Evolutionary conservation across 352 stramenopile species (phyloP).

Genomic region (Globisporangium echinulatum): DNA sequence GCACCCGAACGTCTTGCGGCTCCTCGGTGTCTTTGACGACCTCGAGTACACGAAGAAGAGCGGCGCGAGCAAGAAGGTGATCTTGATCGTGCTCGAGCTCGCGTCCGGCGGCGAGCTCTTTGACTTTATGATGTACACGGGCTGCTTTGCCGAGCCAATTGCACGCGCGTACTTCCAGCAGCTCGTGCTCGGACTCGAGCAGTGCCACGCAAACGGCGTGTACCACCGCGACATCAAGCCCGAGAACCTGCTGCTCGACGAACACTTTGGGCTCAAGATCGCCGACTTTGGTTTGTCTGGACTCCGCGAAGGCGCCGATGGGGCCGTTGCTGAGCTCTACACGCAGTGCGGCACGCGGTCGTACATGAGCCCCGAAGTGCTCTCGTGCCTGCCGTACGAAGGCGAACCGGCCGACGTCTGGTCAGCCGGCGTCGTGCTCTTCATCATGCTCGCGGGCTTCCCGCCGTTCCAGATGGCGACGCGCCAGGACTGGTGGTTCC

Average conservation of each 20-base stretch:
- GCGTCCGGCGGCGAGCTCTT: conserved; percentile 85
- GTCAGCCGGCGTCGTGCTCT: conserved; percentile 90
- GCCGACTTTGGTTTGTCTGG: conserved; percentile 95
- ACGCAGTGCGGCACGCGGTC: conserved; percentile 88
- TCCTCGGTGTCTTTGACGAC: conserved; percentile 72
- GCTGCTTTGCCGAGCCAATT: conserved; percentile 81
- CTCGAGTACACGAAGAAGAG: conserved; percentile 72
- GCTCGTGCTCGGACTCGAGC: conserved; percentile 71
- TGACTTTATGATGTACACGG: conserved; percentile 93
- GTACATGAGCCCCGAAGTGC: conserved; percentile 93
- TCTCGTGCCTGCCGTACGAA: conserved; percentile 80
- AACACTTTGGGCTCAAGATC: conserved; percentile 86
- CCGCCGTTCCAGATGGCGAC: conserved; percentile 89
- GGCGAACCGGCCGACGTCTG: conserved; percentile 86
- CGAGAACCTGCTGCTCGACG: conserved; percentile 90
- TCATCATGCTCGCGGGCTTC: conserved; percentile 91
- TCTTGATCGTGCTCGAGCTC: conserved; percentile 88
- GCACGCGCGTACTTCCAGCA: conserved; percentile 87
- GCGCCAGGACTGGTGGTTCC: conserved; percentile 89
- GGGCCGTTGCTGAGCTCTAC: conserved; percentile 55
- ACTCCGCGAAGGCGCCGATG: conserved; percentile 58
- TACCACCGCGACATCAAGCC: conserved; percentile 93
- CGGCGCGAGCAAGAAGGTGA: conserved; percentile 64
- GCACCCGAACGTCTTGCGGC: conserved; percentile 76
- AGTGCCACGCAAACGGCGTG: conserved; percentile 78